A percentile compares a stretch with the other conserved stretches of the same genome.
These are phyloP conservation scores for Eucalyptus guilfoylei DNA, from an alignment of 345 rosid genomes.

Conservation along the genomic window DNA sequence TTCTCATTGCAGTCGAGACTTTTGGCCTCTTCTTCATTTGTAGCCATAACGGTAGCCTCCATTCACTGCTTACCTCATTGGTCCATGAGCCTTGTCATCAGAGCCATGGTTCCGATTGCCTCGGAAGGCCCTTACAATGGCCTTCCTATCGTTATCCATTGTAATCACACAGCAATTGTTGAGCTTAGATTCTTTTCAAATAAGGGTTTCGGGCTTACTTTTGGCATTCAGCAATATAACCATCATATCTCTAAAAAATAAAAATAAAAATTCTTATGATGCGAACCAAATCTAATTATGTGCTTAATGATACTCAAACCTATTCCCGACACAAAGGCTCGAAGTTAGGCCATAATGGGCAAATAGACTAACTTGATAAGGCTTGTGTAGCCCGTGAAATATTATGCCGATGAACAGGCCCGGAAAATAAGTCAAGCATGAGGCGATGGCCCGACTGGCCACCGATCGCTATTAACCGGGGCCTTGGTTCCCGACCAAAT, in stretches of 20 bases:
- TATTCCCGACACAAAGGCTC: background rate
- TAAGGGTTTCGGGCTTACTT: background rate
- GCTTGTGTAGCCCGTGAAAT: background rate
- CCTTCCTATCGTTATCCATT: background rate
- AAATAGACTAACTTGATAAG: background rate
- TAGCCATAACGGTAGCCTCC: background rate
- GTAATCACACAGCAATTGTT: background rate
- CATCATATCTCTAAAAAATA: background rate
- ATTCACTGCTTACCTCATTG: background rate
- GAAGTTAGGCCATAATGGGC: background rate
- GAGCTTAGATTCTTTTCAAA: background rate
- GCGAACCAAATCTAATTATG: accelerated
- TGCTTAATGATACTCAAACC: background rate
- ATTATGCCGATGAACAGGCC: background rate
- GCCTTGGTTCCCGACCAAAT: background rate
- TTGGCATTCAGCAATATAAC: background rate
- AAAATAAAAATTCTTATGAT: no score
- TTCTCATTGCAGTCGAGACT: background rate
- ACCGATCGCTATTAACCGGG: background rate
- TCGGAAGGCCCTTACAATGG: background rate
- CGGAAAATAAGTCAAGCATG: background rate
- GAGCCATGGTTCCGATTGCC: background rate
- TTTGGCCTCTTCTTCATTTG: background rate
- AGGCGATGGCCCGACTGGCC: background rate
- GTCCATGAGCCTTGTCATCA: background rate